Evolutionary conservation across 2,329 filamentous ascomycete species (phyloP).

Genomic region (Neospermospora avenae): DNA sequence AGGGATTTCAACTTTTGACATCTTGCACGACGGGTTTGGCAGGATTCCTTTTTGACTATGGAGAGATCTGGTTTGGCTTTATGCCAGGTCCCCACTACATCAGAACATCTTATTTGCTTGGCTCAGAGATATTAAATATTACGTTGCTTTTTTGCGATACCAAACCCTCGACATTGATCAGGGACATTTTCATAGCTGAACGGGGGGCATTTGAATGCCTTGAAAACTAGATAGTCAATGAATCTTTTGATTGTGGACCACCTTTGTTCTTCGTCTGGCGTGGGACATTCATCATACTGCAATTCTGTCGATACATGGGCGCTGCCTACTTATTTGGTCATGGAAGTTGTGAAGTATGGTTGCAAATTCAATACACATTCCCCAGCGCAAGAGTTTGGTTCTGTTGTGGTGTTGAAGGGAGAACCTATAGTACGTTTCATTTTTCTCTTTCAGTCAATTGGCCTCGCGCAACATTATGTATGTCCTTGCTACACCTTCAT

Average conservation of each 20-base stretch:
- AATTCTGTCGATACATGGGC: too few relatives aligned
- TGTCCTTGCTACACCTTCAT: too few relatives aligned
- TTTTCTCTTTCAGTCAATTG: too few relatives aligned
- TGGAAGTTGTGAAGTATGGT: too few relatives aligned
- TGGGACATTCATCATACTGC: too few relatives aligned
- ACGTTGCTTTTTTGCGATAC: background rate
- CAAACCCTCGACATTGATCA: background rate
- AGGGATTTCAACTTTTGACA: background rate
- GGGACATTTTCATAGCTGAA: background rate
- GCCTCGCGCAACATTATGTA: too few relatives aligned
- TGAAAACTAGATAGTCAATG: background rate
- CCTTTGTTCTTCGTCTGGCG: background rate
- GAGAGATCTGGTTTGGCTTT: slow-evolving; percentile 6
- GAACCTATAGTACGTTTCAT: too few relatives aligned
- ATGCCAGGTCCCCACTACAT: background rate
- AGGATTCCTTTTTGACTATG: slow-evolving; percentile 4
- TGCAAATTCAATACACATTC: too few relatives aligned
- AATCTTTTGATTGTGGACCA: background rate
- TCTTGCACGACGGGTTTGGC: slow-evolving; percentile 2
- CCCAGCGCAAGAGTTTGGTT: too few relatives aligned
- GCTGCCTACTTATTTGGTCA: too few relatives aligned
- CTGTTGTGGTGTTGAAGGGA: too few relatives aligned
- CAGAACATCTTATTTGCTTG: slow-evolving; percentile 6
- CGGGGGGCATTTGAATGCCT: background rate
- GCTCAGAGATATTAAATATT: slow-evolving; percentile 2